A percentile compares a stretch with the other conserved stretches of the same genome.
These are phyloP conservation scores for Colletotrichum phormii DNA, from an alignment of 2,329 filamentous ascomycete genomes.

Conservation along the genomic window DNA sequence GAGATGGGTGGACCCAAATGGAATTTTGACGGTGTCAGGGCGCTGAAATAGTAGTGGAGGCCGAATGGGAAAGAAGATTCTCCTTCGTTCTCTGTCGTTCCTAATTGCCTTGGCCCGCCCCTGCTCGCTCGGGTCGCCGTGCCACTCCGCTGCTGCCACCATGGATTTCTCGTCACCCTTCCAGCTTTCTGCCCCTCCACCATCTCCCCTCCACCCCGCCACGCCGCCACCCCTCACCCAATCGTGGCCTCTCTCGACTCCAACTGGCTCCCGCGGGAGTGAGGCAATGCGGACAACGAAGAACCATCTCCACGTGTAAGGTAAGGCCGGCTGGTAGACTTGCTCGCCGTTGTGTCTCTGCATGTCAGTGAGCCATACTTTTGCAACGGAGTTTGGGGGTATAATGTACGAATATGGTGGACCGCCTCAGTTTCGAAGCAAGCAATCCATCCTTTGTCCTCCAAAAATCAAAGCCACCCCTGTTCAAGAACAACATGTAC, in stretches of 20 bases:
- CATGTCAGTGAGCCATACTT: background rate
- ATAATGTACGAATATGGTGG: no score
- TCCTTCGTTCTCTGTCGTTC: conserved; percentile 35
- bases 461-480: background rate
- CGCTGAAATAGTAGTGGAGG: conserved; percentile 33
- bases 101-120: background rate
- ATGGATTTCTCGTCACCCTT: background rate
- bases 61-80: conserved; percentile 40
- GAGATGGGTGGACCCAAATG: background rate
- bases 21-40: conserved; percentile 15
- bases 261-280: background rate
- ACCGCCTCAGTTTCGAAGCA: no score
- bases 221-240: conserved; percentile 29
- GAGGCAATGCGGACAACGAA: background rate
- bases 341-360: background rate
- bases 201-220: conserved; percentile 21
- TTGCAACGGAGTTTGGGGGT: background rate
- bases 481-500: background rate
- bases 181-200: background rate
- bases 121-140: background rate
- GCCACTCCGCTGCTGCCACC: background rate
- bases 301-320: background rate
- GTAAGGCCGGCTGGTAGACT: background rate
- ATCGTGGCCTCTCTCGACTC: conserved; percentile 7
- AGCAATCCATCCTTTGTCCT: background rate